Conservation (phyloP, 345 rosid genomes). For the Bretschneidera sinensis region DNA sequence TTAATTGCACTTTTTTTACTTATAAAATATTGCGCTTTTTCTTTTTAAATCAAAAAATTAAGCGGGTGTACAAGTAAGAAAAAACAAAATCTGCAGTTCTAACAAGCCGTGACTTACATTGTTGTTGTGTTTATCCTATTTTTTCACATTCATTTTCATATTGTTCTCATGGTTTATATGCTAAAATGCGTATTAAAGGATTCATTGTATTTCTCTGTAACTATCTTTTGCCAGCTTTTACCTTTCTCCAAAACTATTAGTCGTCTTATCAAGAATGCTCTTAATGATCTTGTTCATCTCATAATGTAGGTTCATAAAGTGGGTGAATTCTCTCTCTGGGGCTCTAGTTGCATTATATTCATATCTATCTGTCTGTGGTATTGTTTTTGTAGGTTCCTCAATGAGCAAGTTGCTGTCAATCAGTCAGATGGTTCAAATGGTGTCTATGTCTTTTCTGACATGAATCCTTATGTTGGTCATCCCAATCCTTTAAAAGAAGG, state of each 20-base stretch:
- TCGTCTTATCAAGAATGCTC: too few species aligned
- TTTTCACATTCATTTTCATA: too few species aligned
- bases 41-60: neutral
- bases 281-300: too few species aligned
- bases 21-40: too few species aligned
- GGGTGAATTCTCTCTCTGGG: too few species aligned
- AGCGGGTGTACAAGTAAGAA: neutral
- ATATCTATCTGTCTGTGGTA: neutral
- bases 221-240: neutral
- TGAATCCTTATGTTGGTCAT: slow-evolving; percentile 99
- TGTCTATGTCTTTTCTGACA: slow-evolving; percentile 91
- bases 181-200: too few species aligned
- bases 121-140: too few species aligned
- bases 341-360: too few species aligned
- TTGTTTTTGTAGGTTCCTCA: slow-evolving; percentile 64
- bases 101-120: neutral
- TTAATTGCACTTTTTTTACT: too few species aligned
- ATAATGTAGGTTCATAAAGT: too few species aligned
- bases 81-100: neutral
- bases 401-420: slow-evolving; percentile 63
- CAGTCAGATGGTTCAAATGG: slow-evolving; percentile 68
- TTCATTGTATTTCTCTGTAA: neutral
- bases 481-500: slow-evolving; percentile 97
- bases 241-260: too few species aligned
- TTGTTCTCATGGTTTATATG: too few species aligned